Conservation (phyloP, 768 basidiomycete genomes). For the Podaxis sp. region DNA sequence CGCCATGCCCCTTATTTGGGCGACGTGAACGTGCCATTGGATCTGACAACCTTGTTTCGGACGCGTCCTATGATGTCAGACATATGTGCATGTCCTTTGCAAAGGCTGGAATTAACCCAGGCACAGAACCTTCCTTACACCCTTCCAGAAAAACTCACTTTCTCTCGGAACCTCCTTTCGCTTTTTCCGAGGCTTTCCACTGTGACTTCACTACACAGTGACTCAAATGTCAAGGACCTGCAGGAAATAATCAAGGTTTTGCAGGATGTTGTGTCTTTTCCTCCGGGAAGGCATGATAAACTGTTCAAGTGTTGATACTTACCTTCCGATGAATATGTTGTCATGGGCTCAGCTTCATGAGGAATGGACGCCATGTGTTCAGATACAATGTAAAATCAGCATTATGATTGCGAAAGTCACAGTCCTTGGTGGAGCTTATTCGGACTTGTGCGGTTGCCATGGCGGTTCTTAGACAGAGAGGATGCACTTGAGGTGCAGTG, state of each 20-base stretch:
- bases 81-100: constrained; percentile 1
- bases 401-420: too few relatives aligned
- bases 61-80: background rate
- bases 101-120: background rate
- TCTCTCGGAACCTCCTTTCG: background rate
- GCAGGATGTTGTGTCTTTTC: background rate
- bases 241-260: background rate
- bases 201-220: background rate
- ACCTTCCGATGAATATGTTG: background rate
- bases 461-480: too few relatives aligned
- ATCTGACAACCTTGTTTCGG: background rate
- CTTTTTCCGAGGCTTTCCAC: constrained; percentile 6
- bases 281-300: background rate
- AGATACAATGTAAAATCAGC: too few relatives aligned
- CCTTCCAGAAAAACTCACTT: background rate
- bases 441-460: too few relatives aligned
- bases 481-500: background rate
- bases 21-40: background rate
- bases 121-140: background rate
- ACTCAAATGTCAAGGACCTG: background rate
- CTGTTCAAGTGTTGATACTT: background rate
- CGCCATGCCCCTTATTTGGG: background rate
- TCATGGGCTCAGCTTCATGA: background rate
- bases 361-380: too few relatives aligned
- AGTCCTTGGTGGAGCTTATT: too few relatives aligned